phyloP scores from a whole-genome alignment of 192 early-diverging fungal species.

The Backusella tuberculispora region DNA sequence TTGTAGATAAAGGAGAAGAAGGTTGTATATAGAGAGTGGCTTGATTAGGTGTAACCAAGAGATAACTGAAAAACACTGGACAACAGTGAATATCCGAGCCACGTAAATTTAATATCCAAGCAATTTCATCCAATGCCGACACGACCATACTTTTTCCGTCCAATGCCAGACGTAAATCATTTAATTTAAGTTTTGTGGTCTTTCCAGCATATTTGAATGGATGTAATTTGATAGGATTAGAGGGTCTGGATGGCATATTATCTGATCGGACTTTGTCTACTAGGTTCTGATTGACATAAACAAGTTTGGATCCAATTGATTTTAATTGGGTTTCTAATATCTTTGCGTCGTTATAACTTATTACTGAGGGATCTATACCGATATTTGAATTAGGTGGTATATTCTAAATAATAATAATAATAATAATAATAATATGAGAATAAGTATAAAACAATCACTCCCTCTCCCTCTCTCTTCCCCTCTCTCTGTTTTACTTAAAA shows the following conservation, averaged over 20 bases:
- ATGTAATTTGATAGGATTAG: slow-evolving; percentile 62
- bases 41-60: slow-evolving; percentile 68
- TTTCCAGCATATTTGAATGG: slow-evolving; percentile 57
- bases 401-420: slow-evolving; percentile 40
- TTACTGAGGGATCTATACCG: slow-evolving; percentile 89
- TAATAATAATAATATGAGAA: not conserved
- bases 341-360: slow-evolving; percentile 68
- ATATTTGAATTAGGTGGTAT: slow-evolving; percentile 73
- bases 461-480: not conserved
- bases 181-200: slow-evolving; percentile 63
- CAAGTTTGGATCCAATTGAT: slow-evolving; percentile 61
- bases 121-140: slow-evolving; percentile 89
- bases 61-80: slow-evolving; percentile 93
- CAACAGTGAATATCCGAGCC: slow-evolving; percentile 94
- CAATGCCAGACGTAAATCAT: slow-evolving; percentile 63
- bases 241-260: slow-evolving; percentile 67
- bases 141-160: slow-evolving; percentile 70
- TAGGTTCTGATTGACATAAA: slow-evolving; percentile 73
- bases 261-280: slow-evolving; percentile 83
- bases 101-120: slow-evolving; percentile 95
- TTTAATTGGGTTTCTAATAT: slow-evolving; percentile 46
- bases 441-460: not conserved
- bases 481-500: not conserved
- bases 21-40: slow-evolving; percentile 79
- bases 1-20: slow-evolving; percentile 60